phyloP scores from a whole-genome alignment of 192 early-diverging fungal genomes.

The Dissophora globulifera region DNA sequence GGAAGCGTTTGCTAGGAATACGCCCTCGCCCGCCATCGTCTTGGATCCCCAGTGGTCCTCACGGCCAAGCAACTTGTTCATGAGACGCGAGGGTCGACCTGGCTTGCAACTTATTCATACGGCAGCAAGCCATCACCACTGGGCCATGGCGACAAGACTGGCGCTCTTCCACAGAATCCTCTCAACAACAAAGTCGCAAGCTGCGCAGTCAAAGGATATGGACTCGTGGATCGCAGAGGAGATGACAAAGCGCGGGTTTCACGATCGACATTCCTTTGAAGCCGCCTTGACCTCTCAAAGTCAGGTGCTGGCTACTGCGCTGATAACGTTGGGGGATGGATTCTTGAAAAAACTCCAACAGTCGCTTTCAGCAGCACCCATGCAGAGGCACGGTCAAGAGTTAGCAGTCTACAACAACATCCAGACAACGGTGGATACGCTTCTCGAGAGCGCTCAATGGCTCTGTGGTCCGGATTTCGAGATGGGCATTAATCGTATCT shows the following conservation, averaged over 20 bases:
- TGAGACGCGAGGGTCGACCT: slow-evolving; percentile 31
- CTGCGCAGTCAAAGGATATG: slow-evolving; percentile 33
- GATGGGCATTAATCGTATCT: slow-evolving; percentile 46
- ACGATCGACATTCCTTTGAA: slow-evolving; percentile 28
- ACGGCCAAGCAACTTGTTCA: slow-evolving; percentile 21
- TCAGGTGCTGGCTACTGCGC: slow-evolving; percentile 1
- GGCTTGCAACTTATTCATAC: slow-evolving; percentile 1
- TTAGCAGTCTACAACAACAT: slow-evolving; percentile 27
- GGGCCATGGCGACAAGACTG: slow-evolving; percentile 37
- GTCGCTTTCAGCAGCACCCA: background rate
- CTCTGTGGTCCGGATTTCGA: slow-evolving; percentile 50
- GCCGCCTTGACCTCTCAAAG: slow-evolving; percentile 9
- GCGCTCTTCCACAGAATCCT: slow-evolving; percentile 36
- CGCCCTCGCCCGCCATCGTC: slow-evolving; percentile 5
- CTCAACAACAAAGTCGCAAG: slow-evolving; percentile 21
- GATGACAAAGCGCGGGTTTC: slow-evolving; percentile 10
- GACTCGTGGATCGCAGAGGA: slow-evolving; percentile 40
- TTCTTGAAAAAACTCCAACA: slow-evolving; percentile 4
- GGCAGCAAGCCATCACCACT: slow-evolving; percentile 10
- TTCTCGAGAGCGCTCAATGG: slow-evolving; percentile 36
- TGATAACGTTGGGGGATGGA: slow-evolving; percentile 14
- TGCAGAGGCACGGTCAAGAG: slow-evolving; percentile 20
- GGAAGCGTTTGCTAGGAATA: slow-evolving; percentile 21
- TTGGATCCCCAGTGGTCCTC: slow-evolving; percentile 6
- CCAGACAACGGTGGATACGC: slow-evolving; percentile 21